phyloP scores from a whole-genome alignment of 192 early-diverging fungal genomes.

The Jimgerdemannia flammicorona region DNA sequence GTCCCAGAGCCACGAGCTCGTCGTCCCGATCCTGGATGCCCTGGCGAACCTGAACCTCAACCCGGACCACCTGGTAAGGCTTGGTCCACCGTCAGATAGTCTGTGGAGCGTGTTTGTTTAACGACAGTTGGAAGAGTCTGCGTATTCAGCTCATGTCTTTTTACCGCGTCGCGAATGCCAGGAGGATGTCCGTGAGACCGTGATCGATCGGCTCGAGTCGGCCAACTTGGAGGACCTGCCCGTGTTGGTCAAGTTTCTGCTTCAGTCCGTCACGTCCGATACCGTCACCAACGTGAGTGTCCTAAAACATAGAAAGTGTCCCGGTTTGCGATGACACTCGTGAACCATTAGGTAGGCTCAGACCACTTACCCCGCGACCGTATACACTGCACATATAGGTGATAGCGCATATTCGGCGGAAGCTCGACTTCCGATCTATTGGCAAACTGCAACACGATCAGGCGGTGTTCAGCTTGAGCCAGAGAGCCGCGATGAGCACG shows the following conservation, averaged over 20 bases:
- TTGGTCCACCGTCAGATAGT: not conserved
- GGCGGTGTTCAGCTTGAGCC: slow-evolving; percentile 7
- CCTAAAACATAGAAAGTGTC: not conserved
- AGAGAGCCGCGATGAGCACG: not conserved
- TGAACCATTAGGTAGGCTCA: too few relatives aligned
- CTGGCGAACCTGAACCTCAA: slow-evolving; percentile 61
- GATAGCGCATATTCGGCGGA: slow-evolving; percentile 47
- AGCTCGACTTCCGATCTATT: slow-evolving; percentile 64
- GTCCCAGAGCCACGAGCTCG: slow-evolving; percentile 50
- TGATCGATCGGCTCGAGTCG: slow-evolving; percentile 57
- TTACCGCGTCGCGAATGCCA: not conserved
- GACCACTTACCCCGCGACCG: not conserved
- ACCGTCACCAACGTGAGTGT: not conserved
- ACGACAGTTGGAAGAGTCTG: too few relatives aligned
- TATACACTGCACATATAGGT: slow-evolving; percentile 14
- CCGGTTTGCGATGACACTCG: too few relatives aligned
- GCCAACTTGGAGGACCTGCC: slow-evolving; percentile 70
- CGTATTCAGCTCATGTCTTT: too few relatives aligned
- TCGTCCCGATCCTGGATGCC: slow-evolving; percentile 68
- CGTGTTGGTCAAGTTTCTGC: slow-evolving; percentile 66
- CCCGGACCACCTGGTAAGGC: slow-evolving; percentile 37
- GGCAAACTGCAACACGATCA: slow-evolving; percentile 33
- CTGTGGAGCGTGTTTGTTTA: not conserved
- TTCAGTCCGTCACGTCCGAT: slow-evolving; percentile 12
- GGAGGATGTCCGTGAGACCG: slow-evolving; percentile 48